Base-by-base conservation (phyloP, 305 asterid genomes). In the Caryopteris hybrid region DNA sequence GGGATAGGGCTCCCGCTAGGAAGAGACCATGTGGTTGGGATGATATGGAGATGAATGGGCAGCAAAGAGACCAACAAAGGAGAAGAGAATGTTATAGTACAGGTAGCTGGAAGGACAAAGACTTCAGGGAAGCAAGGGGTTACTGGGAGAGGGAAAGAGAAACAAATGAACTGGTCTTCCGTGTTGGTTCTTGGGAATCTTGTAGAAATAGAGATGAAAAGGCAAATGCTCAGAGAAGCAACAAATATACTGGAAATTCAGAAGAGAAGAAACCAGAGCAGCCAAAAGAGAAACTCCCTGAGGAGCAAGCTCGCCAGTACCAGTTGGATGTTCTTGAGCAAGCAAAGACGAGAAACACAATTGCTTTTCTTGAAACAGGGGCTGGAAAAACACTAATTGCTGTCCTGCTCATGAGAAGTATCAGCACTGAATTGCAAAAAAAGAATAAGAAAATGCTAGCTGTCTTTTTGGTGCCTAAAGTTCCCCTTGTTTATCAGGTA, bases 401-500 rank as follows among this genome's bases (percentile, higher is more conserved):
- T 47, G 89, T 91, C 63, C 96, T 94, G 68, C 96, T 94, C n/a
- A 91, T 94, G 79, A 91, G 73, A 84, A 91, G 97, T 70, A 69
- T 94, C 43, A 83, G 79, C 71, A 47, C 54, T 78, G 96, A 94
- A 48, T 68, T 94, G 85, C 88, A 80, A 69, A 76, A 74, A 61
- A 81, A 71, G 70, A 83, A 89, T 80, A 94, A 83, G 84, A 94
- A 89, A 80, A 83, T 91, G 90, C 84, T 91, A 38, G 95, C 98
- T 38, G 96, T 94, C 50, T 94, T 94, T 81, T 84, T 94, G 81
- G 99, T 94, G 73, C 99, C 99, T 59, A 94, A 94, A 80, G 99
- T 94, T 76, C 98, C 99, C 25, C 90, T 94, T 74, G 99, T 94
- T 72, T 94, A 94, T 79, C 99, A 94, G 99, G 99, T 94, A 79